phyloP scores from a whole-genome alignment of 805 yeast species.

The Wickerhamomyces queroliae region DNA sequence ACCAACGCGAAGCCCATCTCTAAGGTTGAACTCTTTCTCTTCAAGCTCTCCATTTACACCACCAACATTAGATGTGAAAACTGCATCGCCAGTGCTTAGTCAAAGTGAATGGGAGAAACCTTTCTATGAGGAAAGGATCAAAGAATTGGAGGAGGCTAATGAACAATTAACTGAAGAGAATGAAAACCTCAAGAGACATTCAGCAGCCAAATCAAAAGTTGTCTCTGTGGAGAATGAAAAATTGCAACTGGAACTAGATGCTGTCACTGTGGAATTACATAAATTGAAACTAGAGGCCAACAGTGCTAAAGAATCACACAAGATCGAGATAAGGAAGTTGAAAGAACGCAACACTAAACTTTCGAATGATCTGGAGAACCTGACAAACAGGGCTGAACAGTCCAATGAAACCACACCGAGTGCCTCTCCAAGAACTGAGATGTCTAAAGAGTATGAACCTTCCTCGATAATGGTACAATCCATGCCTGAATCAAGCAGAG shows the following conservation, averaged over 20 bases:
- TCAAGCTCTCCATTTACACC: slow-evolving; percentile 3
- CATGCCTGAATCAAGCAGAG: background rate
- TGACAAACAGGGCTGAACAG: background rate
- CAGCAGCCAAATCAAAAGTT: background rate
- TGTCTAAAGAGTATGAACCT: background rate
- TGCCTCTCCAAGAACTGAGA: slow-evolving; percentile 1
- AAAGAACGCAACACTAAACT: slow-evolving; percentile 9
- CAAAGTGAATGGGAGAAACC: slow-evolving; percentile 8
- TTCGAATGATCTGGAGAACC: slow-evolving; percentile 7
- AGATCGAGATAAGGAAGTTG: slow-evolving; percentile 6
- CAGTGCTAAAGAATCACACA: slow-evolving; percentile 5
- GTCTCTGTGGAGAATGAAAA: background rate
- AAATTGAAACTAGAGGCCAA: slow-evolving; percentile 8
- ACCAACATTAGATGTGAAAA: slow-evolving; percentile 2
- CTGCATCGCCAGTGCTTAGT: slow-evolving; percentile 11
- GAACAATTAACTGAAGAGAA: slow-evolving; percentile 8
- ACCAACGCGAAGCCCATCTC: slow-evolving; percentile 2
- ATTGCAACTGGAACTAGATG: slow-evolving; percentile 6
- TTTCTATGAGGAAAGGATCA: slow-evolving; percentile 1
- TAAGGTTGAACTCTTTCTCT: slow-evolving; percentile 1
- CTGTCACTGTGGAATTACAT: slow-evolving; percentile 6
- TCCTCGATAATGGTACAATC: background rate
- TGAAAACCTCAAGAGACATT: slow-evolving; percentile 2
- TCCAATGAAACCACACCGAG: background rate
- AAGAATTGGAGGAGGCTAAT: slow-evolving; percentile 10